phyloP scores from a whole-genome alignment of 2,329 filamentous ascomycete species.

The Cercospora sp. region DNA sequence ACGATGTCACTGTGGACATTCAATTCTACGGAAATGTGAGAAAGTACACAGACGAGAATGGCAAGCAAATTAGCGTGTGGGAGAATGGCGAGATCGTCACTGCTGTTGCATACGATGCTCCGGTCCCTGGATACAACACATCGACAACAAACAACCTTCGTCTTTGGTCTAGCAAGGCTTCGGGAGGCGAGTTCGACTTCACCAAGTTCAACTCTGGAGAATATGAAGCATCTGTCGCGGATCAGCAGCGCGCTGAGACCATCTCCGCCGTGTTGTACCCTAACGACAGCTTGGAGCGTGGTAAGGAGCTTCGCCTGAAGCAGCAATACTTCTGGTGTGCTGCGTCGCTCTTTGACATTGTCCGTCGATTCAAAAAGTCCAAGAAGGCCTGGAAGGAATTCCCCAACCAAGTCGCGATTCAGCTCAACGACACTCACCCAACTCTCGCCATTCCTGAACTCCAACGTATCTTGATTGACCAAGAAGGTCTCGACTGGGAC shows the following conservation, averaged over 20 bases:
- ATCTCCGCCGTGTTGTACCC: conserved; percentile 97
- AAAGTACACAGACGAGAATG: conserved; percentile 68
- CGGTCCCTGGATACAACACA: conserved; percentile 82
- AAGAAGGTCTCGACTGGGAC: conserved; percentile 91
- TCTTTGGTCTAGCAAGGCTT: conserved; percentile 96
- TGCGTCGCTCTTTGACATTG: conserved; percentile 92
- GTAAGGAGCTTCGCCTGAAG: conserved; percentile 95
- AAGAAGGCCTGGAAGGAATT: conserved; percentile 90
- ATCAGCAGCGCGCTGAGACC: conserved; percentile 97
- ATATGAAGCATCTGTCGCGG: conserved; percentile 96
- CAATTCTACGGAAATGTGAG: conserved; percentile 90
- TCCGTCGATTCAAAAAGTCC: conserved; percentile 96
- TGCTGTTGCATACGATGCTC: conserved; percentile 89
- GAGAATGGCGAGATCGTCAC: conserved; percentile 90
- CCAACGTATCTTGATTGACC: conserved; percentile 85
- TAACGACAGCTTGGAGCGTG: conserved; percentile 93
- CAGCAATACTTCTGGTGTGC: conserved; percentile 99
- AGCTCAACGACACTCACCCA: conserved; percentile 96
- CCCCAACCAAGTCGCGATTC: conserved; percentile 91
- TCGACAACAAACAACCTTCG: conserved; percentile 93
- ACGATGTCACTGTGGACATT: conserved; percentile 93
- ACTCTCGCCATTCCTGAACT: conserved; percentile 95
- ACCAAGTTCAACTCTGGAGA: conserved; percentile 99
- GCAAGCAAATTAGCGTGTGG: conserved; percentile 75
- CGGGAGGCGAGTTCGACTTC: conserved; percentile 97